Base-by-base conservation (phyloP, 2,329 filamentous ascomycete genomes). In the Cytospora piceae region DNA sequence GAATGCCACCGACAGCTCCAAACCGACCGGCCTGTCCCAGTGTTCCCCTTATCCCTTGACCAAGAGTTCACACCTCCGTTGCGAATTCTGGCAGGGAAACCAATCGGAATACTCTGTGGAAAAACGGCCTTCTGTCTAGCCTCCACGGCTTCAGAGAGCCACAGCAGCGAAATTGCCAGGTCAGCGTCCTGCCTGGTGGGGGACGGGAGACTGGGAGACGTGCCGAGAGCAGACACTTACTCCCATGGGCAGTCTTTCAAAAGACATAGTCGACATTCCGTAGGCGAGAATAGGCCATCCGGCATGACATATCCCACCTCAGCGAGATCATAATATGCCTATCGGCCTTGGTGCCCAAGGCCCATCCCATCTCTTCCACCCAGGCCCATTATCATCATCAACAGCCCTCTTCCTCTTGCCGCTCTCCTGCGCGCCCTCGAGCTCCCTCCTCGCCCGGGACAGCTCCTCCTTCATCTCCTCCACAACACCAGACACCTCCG, bases 281-380 rank as follows among this genome's bases (percentile, higher is more conserved):
- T 37, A 37, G 34, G 12, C 42, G n/a, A n/a, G 7, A 46, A 46
- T n/a, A n/a, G 17, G 42, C n/a, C 6, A 4, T 46, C 6, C 6
- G n/a, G 8, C 6, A 46, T n/a, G 20, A 17, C 42, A 46, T 24
- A 32, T 4, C 17, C 31, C 49, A 27, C 3, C 1, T 20, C 34
- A 61, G n/a, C 32, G 32, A 37, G 20, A 29, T 77, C 71, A 87
- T 11, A 83, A 79, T 61, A 83, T 77, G 6, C 86, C 86, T 70
- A 88, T 87, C 0, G 86, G 85, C 70, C 83, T 85, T 12, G 85
- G 80, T 65, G 80, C 81, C 86, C 86, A 88, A 2, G 77, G 72
- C 9, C 83, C 84, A 58, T 82, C 75, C 69, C 82, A 84, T 64
- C 77, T 76, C 27, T 77, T 76, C 85, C 86, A 88, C 29, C 78